Base-by-base conservation (phyloP, 495 filamentous ascomycete genomes). In the Glonium stellatum region DNA sequence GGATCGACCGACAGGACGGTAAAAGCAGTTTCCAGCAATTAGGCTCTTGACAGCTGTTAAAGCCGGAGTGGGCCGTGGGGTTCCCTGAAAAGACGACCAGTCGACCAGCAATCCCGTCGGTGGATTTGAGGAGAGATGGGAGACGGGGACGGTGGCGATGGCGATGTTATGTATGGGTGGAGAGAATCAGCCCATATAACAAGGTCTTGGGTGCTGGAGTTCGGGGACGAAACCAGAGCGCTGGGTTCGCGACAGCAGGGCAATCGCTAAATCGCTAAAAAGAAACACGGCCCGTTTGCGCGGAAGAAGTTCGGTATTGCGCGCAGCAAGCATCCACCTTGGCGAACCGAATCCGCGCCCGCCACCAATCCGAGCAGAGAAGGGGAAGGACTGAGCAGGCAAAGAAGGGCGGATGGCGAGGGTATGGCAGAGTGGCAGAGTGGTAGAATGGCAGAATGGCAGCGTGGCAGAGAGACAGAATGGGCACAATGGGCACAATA, bases 1-100 rank as follows among this genome's bases (percentile, higher is more conserved):
- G 62, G 58, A 58, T 60, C 54, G 59, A 59, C 63, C 54, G 59
- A 56, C 59, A 23, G 63, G 18, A 55, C 34, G 59, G 63, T 48
- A 57, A 35, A 59, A 44, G 9, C 36, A 12, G 34, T 21, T 19
- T 34, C 27, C 47, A 23, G 57, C 50, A 52, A 57, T 48, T 42
- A 57, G 52, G 57, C 57, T 57, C 55, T 47, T 39, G 19, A 23
- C 49, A 4, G 27, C 27, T 31, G 27, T 31, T 31, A 31, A 31
- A 31, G 27, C 27, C 27, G 27, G 27, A 31, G 27, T 31, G 27
- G 27, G 27, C 6, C 27, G 27, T 31, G 6, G 27, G 6, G 6
- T 31, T 31, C 27, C 27, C 6, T 31, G 27, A 6, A 44, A 8
- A 18, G 39, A 44, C 39, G 39, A 44, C 39, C 39, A 44, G 39